Evolutionary conservation across 2,329 filamentous ascomycete genomes (phyloP).

Genomic region (Trichophyton benhamiae): DNA sequence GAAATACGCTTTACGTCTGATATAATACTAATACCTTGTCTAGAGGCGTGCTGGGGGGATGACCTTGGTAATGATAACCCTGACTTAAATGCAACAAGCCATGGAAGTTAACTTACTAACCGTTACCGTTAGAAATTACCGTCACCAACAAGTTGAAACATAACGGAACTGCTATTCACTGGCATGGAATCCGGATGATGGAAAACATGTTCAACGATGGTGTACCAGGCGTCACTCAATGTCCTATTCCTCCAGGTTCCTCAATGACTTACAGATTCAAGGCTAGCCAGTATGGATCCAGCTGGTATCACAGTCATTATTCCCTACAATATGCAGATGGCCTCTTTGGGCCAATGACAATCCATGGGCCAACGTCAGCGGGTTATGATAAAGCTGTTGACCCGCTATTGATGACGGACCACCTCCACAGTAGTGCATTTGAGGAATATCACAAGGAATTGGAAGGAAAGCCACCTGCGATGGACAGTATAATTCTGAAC

Average conservation of each 20-base stretch:
- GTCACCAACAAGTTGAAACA: slow-evolving; percentile 11
- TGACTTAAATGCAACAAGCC: not conserved
- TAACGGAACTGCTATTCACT: slow-evolving; percentile 15
- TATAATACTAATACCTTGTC: not conserved
- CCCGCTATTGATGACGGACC: slow-evolving; percentile 26
- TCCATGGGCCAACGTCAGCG: slow-evolving; percentile 29
- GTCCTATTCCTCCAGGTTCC: slow-evolving; percentile 25
- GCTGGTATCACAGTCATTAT: slow-evolving; percentile 26
- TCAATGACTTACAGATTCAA: slow-evolving; percentile 25
- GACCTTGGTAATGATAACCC: slow-evolving; percentile 6
- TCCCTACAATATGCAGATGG: slow-evolving; percentile 21
- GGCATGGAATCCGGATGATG: slow-evolving; percentile 25
- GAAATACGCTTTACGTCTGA: not conserved
- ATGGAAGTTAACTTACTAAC: not conserved
- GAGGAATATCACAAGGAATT: slow-evolving; percentile 8
- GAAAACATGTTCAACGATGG: slow-evolving; percentile 23
- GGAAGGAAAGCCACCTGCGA: slow-evolving; percentile 8
- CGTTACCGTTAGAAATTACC: slow-evolving; percentile 8
- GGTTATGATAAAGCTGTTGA: slow-evolving; percentile 30
- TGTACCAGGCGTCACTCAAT: slow-evolving; percentile 27
- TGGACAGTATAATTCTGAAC: slow-evolving; percentile 15
- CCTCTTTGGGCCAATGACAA: slow-evolving; percentile 24
- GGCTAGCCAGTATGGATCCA: slow-evolving; percentile 21
- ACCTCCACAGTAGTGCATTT: slow-evolving; percentile 14
- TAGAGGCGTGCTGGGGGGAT: slow-evolving; percentile 13